Percentiles rank a stretch among this genome's conserved stretches.
Conservation (phyloP, 305 asterid species). For the Fraxinus sp. region DNA sequence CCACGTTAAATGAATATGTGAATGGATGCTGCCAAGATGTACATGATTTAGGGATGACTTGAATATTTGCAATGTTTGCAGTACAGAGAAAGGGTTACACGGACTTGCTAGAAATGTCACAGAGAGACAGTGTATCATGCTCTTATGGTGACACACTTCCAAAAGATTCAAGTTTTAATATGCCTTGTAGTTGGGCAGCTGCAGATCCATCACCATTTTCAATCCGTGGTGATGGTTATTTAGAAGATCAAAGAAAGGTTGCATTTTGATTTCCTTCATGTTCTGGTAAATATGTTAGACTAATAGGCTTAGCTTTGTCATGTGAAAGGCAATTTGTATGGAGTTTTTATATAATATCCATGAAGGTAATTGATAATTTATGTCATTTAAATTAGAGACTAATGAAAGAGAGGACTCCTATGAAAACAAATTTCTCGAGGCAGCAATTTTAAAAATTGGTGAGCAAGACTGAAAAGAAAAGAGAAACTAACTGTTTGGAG, state of each 20-base stretch:
- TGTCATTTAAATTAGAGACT: background rate
- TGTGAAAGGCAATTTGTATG: background rate
- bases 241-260: conserved; percentile 70
- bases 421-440: background rate
- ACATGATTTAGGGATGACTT: background rate
- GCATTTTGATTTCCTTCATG: conserved; percentile 1
- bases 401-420: background rate
- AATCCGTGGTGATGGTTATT: conserved; percentile 70
- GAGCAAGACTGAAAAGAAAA: background rate
- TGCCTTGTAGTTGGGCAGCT: conserved; percentile 72
- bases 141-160: conserved; percentile 72
- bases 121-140: conserved; percentile 48
- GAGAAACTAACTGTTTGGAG: background rate
- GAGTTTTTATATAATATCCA: background rate
- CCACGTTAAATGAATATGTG: background rate
- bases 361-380: background rate
- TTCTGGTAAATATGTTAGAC: background rate
- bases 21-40: background rate
- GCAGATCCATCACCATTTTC: conserved; percentile 78
- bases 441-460: background rate
- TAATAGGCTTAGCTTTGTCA: background rate
- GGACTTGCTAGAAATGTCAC: conserved; percentile 62
- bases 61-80: conserved; percentile 27
- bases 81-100: conserved; percentile 71
- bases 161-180: conserved; percentile 47